Percentiles rank a stretch among this genome's conserved stretches.
phyloP scores from a whole-genome alignment of 2,329 filamentous ascomycete genomes.

The Alternaria hordeiaustralica region DNA sequence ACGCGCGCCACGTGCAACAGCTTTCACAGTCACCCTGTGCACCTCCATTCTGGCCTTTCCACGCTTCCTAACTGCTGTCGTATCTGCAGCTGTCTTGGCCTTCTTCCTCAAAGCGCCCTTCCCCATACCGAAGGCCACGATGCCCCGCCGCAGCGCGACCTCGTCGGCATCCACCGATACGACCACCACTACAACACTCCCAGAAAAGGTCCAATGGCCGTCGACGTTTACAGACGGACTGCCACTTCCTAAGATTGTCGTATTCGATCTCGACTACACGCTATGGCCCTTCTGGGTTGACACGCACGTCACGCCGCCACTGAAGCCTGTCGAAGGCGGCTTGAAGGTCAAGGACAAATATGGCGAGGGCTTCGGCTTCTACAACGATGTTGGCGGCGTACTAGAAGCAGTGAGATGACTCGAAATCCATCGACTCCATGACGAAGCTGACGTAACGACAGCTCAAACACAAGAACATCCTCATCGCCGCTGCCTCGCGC shows the following conservation, averaged over 20 bases:
- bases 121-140: slow-evolving; percentile 13
- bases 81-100: neutral
- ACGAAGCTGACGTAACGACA: slow-evolving; percentile 28
- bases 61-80: neutral
- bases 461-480: slow-evolving; percentile 55
- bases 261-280: slow-evolving; percentile 97
- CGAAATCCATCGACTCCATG: neutral
- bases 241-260: slow-evolving; percentile 80
- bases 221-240: slow-evolving; percentile 68
- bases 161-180: slow-evolving; percentile 29
- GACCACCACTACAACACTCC: slow-evolving; percentile 44
- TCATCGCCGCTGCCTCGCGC: slow-evolving; percentile 77
- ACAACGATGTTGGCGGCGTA: slow-evolving; percentile 53
- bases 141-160: slow-evolving; percentile 39
- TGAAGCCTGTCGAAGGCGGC: slow-evolving; percentile 60
- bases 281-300: slow-evolving; percentile 99
- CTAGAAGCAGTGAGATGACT: slow-evolving; percentile 43
- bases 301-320: slow-evolving; percentile 81
- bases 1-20: slow-evolving; percentile 6
- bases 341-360: slow-evolving; percentile 59
- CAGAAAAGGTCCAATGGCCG: slow-evolving; percentile 51
- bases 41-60: neutral
- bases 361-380: slow-evolving; percentile 56
- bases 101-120: neutral
- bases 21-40: neutral